Conservation (phyloP, 164 flowering plant species). For the Kingdonia uniflora region DNA sequence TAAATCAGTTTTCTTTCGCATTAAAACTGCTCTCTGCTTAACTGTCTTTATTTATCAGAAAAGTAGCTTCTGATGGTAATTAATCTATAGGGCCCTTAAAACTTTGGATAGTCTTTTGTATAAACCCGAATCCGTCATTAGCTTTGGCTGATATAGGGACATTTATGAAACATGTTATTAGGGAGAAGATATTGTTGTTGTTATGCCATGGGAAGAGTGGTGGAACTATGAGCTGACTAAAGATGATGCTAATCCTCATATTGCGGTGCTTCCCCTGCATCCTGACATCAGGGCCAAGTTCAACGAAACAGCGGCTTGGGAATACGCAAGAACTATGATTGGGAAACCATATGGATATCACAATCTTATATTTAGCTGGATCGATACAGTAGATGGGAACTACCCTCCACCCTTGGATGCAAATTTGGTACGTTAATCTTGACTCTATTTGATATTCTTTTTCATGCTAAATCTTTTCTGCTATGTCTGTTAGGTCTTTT, state of each 20-base stretch:
- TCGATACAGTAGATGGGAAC: conserved; percentile 67
- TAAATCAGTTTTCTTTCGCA: no score
- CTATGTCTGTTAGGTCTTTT: no score
- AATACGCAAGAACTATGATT: conserved; percentile 75
- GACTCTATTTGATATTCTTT: no score
- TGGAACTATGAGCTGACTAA: conserved; percentile 83
- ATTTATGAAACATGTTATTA: conserved; percentile 25
- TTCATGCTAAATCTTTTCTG: no score
- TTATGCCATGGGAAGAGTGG: conserved; percentile 98
- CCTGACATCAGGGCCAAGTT: conserved; percentile 82
- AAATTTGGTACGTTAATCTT: conserved; percentile 50
- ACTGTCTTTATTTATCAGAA: no score
- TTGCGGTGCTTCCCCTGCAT: conserved; percentile 89
- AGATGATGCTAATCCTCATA: conserved; percentile 91
- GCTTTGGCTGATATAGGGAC: conserved; percentile 5
- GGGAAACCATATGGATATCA: conserved; percentile 90
- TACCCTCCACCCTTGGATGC: conserved; percentile 97
- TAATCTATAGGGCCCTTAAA: no score
- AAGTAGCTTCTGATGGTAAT: no score
- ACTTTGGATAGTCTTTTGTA: no score
- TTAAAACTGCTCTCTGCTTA: no score
- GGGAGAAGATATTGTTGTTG: conserved; percentile 84
- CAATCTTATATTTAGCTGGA: conserved; percentile 97
- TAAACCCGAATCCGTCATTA: no score
- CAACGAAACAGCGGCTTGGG: conserved; percentile 95